Evolutionary conservation across 1,284 basidiomycete species (phyloP), one percentile per base, ranked within the genome.

Genomic region (Marasmius sp.): DNA sequence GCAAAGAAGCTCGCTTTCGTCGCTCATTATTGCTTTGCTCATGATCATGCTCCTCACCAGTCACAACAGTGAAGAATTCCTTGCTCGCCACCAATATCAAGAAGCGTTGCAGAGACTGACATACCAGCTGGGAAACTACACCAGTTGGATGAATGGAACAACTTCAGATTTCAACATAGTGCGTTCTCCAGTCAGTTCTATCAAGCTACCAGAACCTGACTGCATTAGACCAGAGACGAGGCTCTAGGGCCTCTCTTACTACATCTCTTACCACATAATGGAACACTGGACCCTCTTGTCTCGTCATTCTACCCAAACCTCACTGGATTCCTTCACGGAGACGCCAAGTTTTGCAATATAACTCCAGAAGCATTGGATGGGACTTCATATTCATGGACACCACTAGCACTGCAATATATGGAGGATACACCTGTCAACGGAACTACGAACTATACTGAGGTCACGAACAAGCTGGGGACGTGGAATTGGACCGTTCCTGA

Each of bases 21-120:
- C 87, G n/a, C 84, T 93, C 67, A 77, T 92, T 38, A 86, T 93
- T 76, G 79, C 92, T 63, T 84, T 80, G 65, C 83, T 92, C 64
- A 79, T 92, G 71, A 78, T 93, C 37, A 92, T 89, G 73, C 81
- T 93, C 81, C 82, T 93, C 71, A 89, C 87, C 39, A 89, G 85
- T 67, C 85, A 87, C 65, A 85, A 80, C 62, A 79, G 81, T 11
- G 88, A 91, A 65, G 89, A 89, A 69, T 80, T 85, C 62, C 73
- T 85, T 1, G 79, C 83, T 12, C 78, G 85, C 61, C 84, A 82
- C 65, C 84, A 86, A 61, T 89, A 88, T 70, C 79, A 86, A 66
- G 84, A 89, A 62, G 77, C 84, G n/a, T 70, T 93, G 8, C 75
- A 79, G 34, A 79, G 78, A 7, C 71, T 92, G 57, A 79, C 79